phyloP scores from a whole-genome alignment of 768 basidiomycete genomes.

The Suillus subalutaceus region DNA sequence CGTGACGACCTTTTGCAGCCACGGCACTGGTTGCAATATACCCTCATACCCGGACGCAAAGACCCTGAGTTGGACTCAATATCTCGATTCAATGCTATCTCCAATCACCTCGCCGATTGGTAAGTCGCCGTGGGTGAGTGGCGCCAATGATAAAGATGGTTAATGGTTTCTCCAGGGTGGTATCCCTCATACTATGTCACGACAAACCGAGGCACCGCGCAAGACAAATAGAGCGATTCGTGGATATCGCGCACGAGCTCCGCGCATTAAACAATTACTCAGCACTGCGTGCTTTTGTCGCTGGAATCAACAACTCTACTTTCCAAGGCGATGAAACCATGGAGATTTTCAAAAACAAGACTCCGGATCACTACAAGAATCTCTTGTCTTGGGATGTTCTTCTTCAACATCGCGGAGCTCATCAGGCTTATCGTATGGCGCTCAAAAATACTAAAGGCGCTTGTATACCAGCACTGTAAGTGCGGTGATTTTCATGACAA shows the following conservation, averaged over 20 bases:
- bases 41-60: constrained; percentile 68
- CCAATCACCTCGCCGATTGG: constrained; percentile 88
- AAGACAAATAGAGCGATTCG: constrained; percentile 85
- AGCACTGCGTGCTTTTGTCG: constrained; percentile 89
- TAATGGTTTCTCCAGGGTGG: constrained; percentile 62
- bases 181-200: constrained; percentile 88
- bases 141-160: constrained; percentile 2
- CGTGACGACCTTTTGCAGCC: constrained; percentile 51
- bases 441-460: constrained; percentile 82
- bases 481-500: constrained; percentile 13
- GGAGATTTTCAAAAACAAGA: constrained; percentile 68
- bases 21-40: constrained; percentile 84
- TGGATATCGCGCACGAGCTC: constrained; percentile 79
- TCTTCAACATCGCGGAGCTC: constrained; percentile 78
- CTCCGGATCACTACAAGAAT: constrained; percentile 72
- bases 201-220: constrained; percentile 76
- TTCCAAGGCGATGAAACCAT: constrained; percentile 78
- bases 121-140: constrained; percentile 35
- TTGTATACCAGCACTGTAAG: constrained; percentile 85
- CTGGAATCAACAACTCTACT: constrained; percentile 86
- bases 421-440: constrained; percentile 90
- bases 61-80: constrained; percentile 70
- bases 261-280: constrained; percentile 91
- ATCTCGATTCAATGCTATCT: constrained; percentile 69
- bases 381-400: constrained; percentile 85